These are phyloP conservation scores for Apiotrichum siamense DNA, from an alignment of 1,284 basidiomycete species.

Conservation along the genomic window DNA sequence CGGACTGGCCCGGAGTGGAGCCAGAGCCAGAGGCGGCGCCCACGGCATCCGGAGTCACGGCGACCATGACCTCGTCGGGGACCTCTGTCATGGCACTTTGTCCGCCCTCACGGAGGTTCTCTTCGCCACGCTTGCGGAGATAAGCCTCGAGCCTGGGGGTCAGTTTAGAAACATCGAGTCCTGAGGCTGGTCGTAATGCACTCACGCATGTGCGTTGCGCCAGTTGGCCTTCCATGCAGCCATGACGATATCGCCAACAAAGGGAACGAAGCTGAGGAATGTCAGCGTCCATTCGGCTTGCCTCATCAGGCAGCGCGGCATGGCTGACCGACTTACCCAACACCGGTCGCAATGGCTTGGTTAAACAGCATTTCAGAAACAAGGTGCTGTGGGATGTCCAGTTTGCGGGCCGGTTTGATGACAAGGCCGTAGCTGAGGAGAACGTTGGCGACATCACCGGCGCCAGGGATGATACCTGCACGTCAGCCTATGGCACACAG, in stretches of 20 bases:
- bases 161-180: neutral
- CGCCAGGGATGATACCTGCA: constrained; percentile 42
- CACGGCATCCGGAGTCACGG: neutral
- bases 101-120: constrained; percentile 24
- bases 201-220: constrained; percentile 61
- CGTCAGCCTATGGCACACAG: constrained; percentile 3
- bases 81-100: neutral
- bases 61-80: neutral
- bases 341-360: constrained; percentile 63
- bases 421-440: constrained; percentile 66
- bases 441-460: constrained; percentile 43
- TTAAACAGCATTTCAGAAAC: constrained; percentile 69
- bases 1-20: neutral
- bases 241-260: constrained; percentile 70
- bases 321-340: constrained; percentile 58
- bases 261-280: constrained; percentile 55
- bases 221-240: constrained; percentile 81
- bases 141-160: constrained; percentile 40
- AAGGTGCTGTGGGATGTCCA: constrained; percentile 62
- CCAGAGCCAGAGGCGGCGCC: too few relatives aligned
- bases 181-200: neutral
- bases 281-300: too few relatives aligned
- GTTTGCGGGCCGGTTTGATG: constrained; percentile 64
- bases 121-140: constrained; percentile 39
- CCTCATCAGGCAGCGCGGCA: too few relatives aligned